Conservation (phyloP, 306 rosid species). For the Gastrolobium villosum region DNA sequence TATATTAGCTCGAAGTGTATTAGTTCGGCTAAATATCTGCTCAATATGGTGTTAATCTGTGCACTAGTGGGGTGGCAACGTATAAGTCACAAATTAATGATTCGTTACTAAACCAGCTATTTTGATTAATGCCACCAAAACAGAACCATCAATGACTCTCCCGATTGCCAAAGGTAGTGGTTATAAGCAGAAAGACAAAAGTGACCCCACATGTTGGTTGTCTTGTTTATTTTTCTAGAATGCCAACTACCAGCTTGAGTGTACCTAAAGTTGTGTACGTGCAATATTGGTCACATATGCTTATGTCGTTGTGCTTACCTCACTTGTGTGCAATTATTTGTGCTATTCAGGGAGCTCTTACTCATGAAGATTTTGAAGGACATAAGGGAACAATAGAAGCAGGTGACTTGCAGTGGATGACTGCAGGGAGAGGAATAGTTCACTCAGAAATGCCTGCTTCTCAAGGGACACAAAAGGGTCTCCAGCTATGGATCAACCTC, state of each 20-base stretch:
- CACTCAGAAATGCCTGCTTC: slow-evolving; percentile 96
- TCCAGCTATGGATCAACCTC: slow-evolving; percentile 93
- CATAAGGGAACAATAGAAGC: slow-evolving; percentile 89
- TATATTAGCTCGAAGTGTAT: background rate
- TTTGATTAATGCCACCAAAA: slow-evolving; percentile 30
- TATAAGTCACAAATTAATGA: slow-evolving; percentile 34
- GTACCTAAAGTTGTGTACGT: slow-evolving; percentile 26
- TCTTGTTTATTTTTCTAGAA: slow-evolving; percentile 40
- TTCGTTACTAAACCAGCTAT: background rate
- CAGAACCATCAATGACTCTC: slow-evolving; percentile 36
- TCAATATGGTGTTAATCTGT: slow-evolving; percentile 21
- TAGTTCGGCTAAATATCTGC: slow-evolving; percentile 15
- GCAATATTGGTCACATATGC: slow-evolving; percentile 29
- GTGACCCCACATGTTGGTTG: slow-evolving; percentile 47
- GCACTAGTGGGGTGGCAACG: slow-evolving; percentile 39
- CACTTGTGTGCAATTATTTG: slow-evolving; percentile 28
- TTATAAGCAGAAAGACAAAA: slow-evolving; percentile 28
- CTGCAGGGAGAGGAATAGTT: slow-evolving; percentile 96
- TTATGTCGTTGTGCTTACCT: slow-evolving; percentile 18
- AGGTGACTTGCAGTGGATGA: slow-evolving; percentile 99
- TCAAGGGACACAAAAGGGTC: slow-evolving; percentile 90
- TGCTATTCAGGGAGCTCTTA: slow-evolving; percentile 72
- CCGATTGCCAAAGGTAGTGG: slow-evolving; percentile 1
- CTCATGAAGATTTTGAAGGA: slow-evolving; percentile 97
- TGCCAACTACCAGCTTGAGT: slow-evolving; percentile 46